Percentiles rank a stretch among this genome's conserved stretches.
phyloP scores from a whole-genome alignment of 1,139 yeast species.

The Pichia norvegensis region DNA sequence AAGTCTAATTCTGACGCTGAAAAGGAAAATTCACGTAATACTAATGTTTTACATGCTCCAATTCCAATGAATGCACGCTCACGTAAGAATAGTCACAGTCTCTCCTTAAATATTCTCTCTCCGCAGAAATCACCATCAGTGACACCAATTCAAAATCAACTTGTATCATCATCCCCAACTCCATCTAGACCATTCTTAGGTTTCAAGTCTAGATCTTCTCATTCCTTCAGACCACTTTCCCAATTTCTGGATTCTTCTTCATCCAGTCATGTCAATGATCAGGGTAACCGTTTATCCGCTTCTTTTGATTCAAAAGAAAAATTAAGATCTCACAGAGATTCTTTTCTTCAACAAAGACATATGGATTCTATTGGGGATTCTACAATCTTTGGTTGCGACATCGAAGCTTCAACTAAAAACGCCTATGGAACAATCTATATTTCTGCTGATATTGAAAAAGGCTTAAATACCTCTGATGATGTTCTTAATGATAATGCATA shows the following conservation, averaged over 20 bases:
- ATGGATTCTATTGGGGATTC: constrained; percentile 33
- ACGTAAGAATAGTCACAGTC: constrained; percentile 8
- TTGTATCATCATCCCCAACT: constrained; percentile 15
- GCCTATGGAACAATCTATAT: constrained; percentile 74
- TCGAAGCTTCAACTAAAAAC: constrained; percentile 59
- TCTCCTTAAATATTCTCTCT: constrained; percentile 6
- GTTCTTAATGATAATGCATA: constrained; percentile 45
- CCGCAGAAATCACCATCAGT: constrained; percentile 4
- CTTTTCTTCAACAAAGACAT: constrained; percentile 37
- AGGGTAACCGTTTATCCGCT: constrained; percentile 12
- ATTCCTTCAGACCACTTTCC: constrained; percentile 24
- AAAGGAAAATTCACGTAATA: background rate
- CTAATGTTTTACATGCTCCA: background rate
- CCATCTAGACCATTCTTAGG: constrained; percentile 27
- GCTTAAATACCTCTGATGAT: background rate
- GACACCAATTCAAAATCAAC: background rate
- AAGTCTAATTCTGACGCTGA: background rate
- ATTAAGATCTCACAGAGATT: constrained; percentile 49
- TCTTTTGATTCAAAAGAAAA: constrained; percentile 23
- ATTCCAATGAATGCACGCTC: constrained; percentile 1
- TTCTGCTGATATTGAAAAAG: constrained; percentile 24
- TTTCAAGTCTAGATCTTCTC: constrained; percentile 27
- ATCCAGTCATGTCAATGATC: constrained; percentile 2
- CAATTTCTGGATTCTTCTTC: constrained; percentile 18
- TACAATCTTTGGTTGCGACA: constrained; percentile 77